Percentiles rank a stretch among this genome's conserved stretches.
These are phyloP conservation scores for Ophiobolus disseminans DNA, from an alignment of 2,329 filamentous ascomycete species.

Conservation along the genomic window DNA sequence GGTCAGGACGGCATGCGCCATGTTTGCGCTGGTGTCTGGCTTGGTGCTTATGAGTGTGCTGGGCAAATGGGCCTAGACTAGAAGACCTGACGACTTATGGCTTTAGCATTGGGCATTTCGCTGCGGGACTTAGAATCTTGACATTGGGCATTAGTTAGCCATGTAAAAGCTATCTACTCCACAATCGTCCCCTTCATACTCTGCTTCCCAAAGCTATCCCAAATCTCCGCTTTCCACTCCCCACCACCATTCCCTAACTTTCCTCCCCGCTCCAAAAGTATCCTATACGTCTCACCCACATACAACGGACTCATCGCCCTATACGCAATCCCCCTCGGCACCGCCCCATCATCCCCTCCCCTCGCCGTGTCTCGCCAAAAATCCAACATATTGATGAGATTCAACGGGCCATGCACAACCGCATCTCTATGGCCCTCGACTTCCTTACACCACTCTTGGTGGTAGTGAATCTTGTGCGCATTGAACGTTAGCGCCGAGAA, in stretches of 20 bases:
- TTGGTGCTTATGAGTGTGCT: constrained; percentile 74
- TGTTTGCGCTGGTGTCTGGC: constrained; percentile 65
- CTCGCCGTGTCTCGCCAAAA: constrained; percentile 40
- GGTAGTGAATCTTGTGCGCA: constrained; percentile 88
- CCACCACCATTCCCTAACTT: too few relatives aligned
- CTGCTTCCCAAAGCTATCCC: constrained; percentile 42
- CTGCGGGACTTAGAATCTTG: background rate
- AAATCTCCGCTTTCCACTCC: constrained; percentile 37
- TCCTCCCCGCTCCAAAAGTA: constrained; percentile 23
- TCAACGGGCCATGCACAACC: constrained; percentile 87
- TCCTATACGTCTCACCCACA: constrained; percentile 39
- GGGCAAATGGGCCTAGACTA: constrained; percentile 72
- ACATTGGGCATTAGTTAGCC: background rate
- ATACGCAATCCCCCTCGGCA: constrained; percentile 38
- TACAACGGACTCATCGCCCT: constrained; percentile 44
- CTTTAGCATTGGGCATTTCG: background rate
- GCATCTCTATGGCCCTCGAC: constrained; percentile 77
- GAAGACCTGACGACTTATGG: background rate
- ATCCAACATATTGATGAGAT: constrained; percentile 60
- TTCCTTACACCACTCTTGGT: constrained; percentile 71
- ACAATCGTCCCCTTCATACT: constrained; percentile 41
- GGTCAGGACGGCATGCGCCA: constrained; percentile 58
- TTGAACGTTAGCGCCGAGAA: constrained; percentile 95
- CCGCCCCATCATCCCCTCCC: constrained; percentile 17
- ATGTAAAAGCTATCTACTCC: constrained; percentile 16